phyloP scores from a whole-genome alignment of 2,329 filamentous ascomycete species.

The Annulohypoxylon truncatum region DNA sequence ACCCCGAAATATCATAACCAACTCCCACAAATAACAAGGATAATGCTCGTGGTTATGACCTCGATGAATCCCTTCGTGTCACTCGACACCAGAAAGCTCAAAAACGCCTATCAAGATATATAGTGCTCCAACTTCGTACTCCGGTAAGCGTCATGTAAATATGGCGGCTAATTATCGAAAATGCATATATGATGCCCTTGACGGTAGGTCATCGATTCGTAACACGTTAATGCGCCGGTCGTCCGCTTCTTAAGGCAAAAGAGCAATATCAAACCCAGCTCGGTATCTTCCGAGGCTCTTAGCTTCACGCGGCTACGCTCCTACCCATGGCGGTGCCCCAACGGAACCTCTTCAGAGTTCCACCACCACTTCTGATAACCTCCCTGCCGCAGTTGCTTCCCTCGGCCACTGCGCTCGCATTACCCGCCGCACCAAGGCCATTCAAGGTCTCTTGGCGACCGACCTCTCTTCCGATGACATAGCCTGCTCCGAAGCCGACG shows the following conservation, averaged over 20 bases:
- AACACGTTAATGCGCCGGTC: conserved; percentile 26
- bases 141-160: conserved; percentile 5
- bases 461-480: conserved; percentile 74
- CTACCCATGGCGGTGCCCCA: conserved; percentile 64
- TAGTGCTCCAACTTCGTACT: conserved; percentile 9
- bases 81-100: neutral
- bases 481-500: conserved; percentile 76
- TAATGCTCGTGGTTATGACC: conserved; percentile 19
- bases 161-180: neutral
- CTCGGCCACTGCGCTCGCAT: conserved; percentile 56
- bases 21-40: conserved; percentile 8
- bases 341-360: conserved; percentile 64
- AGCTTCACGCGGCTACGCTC: conserved; percentile 60
- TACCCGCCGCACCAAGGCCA: conserved; percentile 56
- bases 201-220: conserved; percentile 30
- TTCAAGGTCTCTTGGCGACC: conserved; percentile 69
- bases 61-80: neutral
- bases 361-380: conserved; percentile 63
- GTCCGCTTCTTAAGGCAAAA: conserved; percentile 14
- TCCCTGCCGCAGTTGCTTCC: conserved; percentile 64
- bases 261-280: conserved; percentile 6
- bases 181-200: conserved; percentile 9
- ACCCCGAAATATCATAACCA: conserved; percentile 3
- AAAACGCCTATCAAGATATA: conserved; percentile 1
- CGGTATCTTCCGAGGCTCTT: neutral